phyloP scores from a whole-genome alignment of 106 monocot species.

The Phalaenopsis equestris region DNA sequence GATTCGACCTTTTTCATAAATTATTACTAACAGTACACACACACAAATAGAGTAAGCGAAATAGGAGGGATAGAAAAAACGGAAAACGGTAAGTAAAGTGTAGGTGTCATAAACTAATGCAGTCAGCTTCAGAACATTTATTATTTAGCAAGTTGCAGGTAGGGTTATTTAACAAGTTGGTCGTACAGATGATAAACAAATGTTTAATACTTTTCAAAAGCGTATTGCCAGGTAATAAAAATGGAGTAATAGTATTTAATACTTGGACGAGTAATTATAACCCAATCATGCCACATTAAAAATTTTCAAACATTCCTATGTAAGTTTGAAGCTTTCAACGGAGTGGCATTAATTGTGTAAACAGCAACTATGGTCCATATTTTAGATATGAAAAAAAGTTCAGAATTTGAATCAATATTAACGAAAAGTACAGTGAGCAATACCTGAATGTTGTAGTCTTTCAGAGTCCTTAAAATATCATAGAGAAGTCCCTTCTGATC shows the following conservation, averaged over 20 bases:
- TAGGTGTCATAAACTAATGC: neutral
- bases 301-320: neutral
- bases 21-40: no score
- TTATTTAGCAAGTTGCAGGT: neutral
- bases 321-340: neutral
- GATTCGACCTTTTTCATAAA: no score
- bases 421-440: neutral
- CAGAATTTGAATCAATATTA: neutral
- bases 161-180: neutral
- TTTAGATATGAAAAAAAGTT: neutral
- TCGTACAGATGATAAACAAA: neutral
- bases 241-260: no score
- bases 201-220: no score
- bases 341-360: neutral
- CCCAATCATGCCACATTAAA: no score
- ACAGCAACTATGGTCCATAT: neutral
- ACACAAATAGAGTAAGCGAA: no score
- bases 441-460: constrained; percentile 88
- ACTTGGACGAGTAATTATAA: no score
- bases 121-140: neutral
- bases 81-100: neutral
- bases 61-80: no score
- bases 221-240: no score
- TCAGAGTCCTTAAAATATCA: constrained; percentile 84
- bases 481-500: constrained; percentile 96